Conservation (phyloP, 2,329 filamentous ascomycete species). For the Clarireedia sp. region DNA sequence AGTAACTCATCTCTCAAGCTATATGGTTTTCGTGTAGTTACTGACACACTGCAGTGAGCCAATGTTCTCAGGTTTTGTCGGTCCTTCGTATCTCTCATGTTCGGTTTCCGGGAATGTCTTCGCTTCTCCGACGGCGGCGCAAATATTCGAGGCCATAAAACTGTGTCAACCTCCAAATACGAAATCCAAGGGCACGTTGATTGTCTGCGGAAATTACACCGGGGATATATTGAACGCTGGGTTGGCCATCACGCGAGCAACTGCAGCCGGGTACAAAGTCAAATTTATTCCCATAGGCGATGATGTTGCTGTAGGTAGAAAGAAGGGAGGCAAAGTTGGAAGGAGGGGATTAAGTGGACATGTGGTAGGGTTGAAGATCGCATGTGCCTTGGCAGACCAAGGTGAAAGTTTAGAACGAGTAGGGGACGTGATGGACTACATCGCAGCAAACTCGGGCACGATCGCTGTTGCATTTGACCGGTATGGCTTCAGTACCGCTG, state of each 20-base stretch:
- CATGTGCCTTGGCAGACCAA: conserved; percentile 22
- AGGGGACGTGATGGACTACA: conserved; percentile 21
- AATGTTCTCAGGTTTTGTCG: conserved; percentile 37
- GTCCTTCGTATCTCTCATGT: conserved; percentile 32
- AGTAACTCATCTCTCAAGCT: conserved; percentile 15
- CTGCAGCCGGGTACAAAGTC: conserved; percentile 20
- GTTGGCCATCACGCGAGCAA: conserved; percentile 33
- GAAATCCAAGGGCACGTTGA: conserved; percentile 16
- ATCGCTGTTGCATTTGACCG: conserved; percentile 43
- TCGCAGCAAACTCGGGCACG: conserved; percentile 33
- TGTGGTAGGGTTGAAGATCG: conserved; percentile 37
- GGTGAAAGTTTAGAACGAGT: conserved; percentile 19
- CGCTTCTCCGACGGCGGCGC: conserved; percentile 33
- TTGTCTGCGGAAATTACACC: conserved; percentile 37
- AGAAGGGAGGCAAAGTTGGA: conserved; percentile 41
- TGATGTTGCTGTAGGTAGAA: conserved; percentile 25
- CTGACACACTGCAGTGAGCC: conserved; percentile 21
- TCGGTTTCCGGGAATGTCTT: conserved; percentile 36
- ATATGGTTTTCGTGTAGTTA: not conserved
- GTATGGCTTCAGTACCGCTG: conserved; percentile 26
- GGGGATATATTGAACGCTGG: conserved; percentile 36
- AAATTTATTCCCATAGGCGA: conserved; percentile 26
- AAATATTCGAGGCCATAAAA: conserved; percentile 33
- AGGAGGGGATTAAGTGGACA: conserved; percentile 43
- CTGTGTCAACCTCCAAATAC: conserved; percentile 15